Base-by-base conservation (phyloP, 169 alveolate genomes). In the Plasmodium reichenowi region DNA sequence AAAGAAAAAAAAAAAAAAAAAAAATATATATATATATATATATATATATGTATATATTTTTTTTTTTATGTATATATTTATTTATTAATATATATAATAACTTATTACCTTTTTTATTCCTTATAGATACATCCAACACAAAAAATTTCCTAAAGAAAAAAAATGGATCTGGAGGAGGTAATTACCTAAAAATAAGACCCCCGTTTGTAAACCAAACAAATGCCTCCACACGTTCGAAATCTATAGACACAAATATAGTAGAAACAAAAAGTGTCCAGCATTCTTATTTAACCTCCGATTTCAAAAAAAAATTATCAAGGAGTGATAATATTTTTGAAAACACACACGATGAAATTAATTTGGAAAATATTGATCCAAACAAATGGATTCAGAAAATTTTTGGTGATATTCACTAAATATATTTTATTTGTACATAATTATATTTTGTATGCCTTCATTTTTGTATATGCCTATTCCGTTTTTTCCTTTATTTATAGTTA, bases 101-200 rank as follows among this genome's bases (percentile, higher is more conserved):
- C 7, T 62, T 62, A 15, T 62, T 62, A 20, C 26, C 20, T 62
- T 62, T 17, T 17, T 17, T 2, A 13, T 12, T 0, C 29, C 71
- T 26, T 56, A 12, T 60, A 75, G 75, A 13, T 12, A 6, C n/a
- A 8, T 38, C 72, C 13, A 5, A 43, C 1, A n/a, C 72, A 12
- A 52, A 43, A 24, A 9, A 52, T 38, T 78, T 64, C 24, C 78
- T 78, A 9, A 78, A 59, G 26, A 78, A 78, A 52, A 78, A 66
- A 12, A 60, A 64, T 22, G 78, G 89, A 0, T 70, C 56, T 7
- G 89, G 89, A 22, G 89, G 89, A 15, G 89, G 89, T n/a, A 71
- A 78, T 22, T 78, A 78, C 32, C 48, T 78, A 59, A 78, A 78
- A 43, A 22, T 75, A 12, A 75, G 60, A 68, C 29, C 43, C 45